These are phyloP conservation scores for Gamsiella multidivaricata DNA, from an alignment of 192 early-diverging fungal species.

Conservation along the genomic window DNA sequence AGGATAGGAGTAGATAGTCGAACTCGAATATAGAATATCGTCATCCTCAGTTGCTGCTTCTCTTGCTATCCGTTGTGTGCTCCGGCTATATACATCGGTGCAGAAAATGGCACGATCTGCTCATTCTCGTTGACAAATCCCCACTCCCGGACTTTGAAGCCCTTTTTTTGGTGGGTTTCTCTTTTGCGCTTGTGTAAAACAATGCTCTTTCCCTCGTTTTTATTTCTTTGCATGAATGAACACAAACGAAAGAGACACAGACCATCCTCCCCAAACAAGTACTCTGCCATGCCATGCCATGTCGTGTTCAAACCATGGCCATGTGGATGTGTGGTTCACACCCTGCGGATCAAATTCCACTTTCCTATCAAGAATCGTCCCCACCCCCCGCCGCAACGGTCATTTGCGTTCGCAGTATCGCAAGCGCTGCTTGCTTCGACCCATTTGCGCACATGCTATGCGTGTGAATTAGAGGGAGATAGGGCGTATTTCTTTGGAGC, in stretches of 20 bases:
- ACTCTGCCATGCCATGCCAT: not conserved
- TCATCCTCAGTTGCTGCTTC: too few relatives aligned
- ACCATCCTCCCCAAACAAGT: not conserved
- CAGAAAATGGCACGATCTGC: too few relatives aligned
- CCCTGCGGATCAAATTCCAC: not conserved
- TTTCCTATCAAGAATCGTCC: too few relatives aligned
- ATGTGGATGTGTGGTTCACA: not conserved
- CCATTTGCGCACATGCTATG: not conserved
- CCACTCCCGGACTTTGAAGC: not conserved
- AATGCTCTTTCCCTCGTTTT: conserved; percentile 17
- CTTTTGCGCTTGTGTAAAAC: not conserved
- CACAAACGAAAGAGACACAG: conserved; percentile 15
- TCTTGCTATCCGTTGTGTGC: too few relatives aligned
- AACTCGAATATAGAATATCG: too few relatives aligned
- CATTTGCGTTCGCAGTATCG: not conserved
- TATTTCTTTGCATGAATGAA: not conserved
- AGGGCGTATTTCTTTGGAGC: too few relatives aligned
- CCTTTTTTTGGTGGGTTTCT: not conserved
- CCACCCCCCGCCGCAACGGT: too few relatives aligned
- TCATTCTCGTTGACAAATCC: not conserved
- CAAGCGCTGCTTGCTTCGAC: not conserved
- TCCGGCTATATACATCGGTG: too few relatives aligned
- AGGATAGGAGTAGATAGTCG: too few relatives aligned
- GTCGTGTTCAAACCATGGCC: not conserved
- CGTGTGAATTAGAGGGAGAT: not conserved